These are phyloP conservation scores for Hevea brasiliensis DNA, from an alignment of 345 rosid genomes.

Conservation along the genomic window DNA sequence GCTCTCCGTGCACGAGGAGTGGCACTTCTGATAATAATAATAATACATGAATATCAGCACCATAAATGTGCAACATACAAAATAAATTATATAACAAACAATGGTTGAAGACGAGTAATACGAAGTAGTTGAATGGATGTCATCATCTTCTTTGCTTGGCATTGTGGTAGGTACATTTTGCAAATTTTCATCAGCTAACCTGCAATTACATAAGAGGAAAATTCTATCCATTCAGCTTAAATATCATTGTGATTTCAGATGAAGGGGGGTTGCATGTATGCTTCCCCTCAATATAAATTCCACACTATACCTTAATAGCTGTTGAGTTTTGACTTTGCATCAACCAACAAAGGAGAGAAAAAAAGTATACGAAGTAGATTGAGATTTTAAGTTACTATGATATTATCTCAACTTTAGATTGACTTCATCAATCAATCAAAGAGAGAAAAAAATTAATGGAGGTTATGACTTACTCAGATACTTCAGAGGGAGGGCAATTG, in stretches of 20 bases:
- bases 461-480: slow-evolving; percentile 48
- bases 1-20: slow-evolving; percentile 55
- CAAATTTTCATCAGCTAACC: slow-evolving; percentile 48
- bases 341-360: not conserved
- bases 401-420: not conserved
- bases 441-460: slow-evolving; percentile 9
- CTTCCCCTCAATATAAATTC: not conserved
- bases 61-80: not conserved
- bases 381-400: not conserved
- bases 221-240: not conserved
- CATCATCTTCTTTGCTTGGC: slow-evolving; percentile 72
- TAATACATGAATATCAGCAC: not conserved
- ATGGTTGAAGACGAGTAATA: slow-evolving; percentile 36
- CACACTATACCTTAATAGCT: not conserved
- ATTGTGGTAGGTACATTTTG: slow-evolving; percentile 40
- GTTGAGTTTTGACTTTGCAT: not conserved
- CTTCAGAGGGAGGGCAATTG: slow-evolving; percentile 29
- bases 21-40: slow-evolving; percentile 53
- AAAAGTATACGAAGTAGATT: not conserved
- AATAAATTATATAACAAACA: slow-evolving; percentile 1
- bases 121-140: slow-evolving; percentile 78
- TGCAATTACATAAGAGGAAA: slow-evolving; percentile 32
- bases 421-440: not conserved
- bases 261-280: not conserved
- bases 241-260: not conserved